A percentile compares a stretch with the other conserved stretches of the same genome.
These are phyloP conservation scores for Kodamaea lidongshanica DNA, from an alignment of 805 yeast species.

Conservation along the genomic window DNA sequence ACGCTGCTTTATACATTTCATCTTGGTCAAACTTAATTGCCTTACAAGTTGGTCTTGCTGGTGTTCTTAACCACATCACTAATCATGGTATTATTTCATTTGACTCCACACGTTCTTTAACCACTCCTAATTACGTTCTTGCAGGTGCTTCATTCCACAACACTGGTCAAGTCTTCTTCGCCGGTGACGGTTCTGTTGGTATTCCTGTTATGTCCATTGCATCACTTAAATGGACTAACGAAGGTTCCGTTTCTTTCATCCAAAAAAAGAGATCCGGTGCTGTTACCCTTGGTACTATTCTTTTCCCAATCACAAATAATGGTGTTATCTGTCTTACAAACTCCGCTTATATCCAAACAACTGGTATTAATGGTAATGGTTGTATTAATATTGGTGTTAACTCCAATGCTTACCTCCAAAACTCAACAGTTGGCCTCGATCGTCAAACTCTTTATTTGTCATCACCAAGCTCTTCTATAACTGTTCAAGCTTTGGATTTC, in stretches of 20 bases:
- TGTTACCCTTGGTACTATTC: conserved; percentile 14
- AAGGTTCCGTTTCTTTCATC: conserved; percentile 17
- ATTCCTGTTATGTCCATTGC: conserved; percentile 9
- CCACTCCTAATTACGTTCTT: conserved; percentile 9
- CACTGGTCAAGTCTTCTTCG: conserved; percentile 10
- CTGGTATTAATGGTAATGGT: conserved; percentile 22
- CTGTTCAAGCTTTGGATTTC: conserved; percentile 15
- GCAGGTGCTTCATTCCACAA: conserved; percentile 9
- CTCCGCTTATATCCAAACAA: conserved; percentile 16
- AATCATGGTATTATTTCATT: conserved; percentile 18
- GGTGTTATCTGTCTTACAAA: conserved; percentile 21
- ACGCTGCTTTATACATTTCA: conserved; percentile 15
- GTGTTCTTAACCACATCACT: conserved; percentile 10
- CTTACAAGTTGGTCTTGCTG: conserved; percentile 8
- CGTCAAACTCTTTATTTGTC: conserved; percentile 12
- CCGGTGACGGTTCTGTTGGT: conserved; percentile 10
- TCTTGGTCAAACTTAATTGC: conserved; percentile 6
- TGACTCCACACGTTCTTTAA: conserved; percentile 11
- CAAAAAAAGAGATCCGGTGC: conserved; percentile 17
- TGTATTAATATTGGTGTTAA: conserved; percentile 17
- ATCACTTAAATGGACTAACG: conserved; percentile 11
- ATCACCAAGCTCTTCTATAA: conserved; percentile 5
- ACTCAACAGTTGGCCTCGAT: no score
- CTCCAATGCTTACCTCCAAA: conserved; percentile 10
- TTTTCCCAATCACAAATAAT: conserved; percentile 10